Percentiles rank a stretch among this genome's conserved stretches.
phyloP scores from a whole-genome alignment of 768 basidiomycete species.

The Collybiopsis luxurians region DNA sequence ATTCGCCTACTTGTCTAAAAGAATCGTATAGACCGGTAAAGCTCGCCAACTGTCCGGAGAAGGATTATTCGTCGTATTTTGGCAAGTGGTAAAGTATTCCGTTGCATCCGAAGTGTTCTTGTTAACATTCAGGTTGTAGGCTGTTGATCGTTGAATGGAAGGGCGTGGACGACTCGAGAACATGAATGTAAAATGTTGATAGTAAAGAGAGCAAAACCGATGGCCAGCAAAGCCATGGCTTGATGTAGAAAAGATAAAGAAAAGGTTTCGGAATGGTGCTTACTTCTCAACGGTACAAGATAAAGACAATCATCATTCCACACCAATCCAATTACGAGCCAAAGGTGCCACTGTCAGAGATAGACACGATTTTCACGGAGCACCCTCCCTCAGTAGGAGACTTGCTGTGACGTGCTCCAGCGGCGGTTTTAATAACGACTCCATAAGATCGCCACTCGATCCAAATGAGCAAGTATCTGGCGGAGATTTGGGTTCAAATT shows the following conservation, averaged over 20 bases:
- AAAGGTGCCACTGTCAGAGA: too few species aligned
- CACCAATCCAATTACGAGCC: too few species aligned
- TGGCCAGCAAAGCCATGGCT: too few species aligned
- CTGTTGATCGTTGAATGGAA: constrained; percentile 63
- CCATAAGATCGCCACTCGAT: too few species aligned
- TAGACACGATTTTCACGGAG: too few species aligned
- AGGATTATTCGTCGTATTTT: constrained; percentile 65
- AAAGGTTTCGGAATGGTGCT: too few species aligned
- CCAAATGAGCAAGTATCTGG: constrained; percentile 10
- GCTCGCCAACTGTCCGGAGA: constrained; percentile 89
- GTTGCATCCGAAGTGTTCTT: constrained; percentile 62
- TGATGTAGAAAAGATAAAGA: too few species aligned
- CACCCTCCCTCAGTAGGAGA: too few species aligned
- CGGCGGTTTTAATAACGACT: too few species aligned
- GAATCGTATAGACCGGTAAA: constrained; percentile 74
- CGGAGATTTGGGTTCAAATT: constrained; percentile 14
- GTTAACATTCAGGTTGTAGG: constrained; percentile 81
- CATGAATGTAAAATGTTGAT: not conserved
- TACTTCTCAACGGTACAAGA: too few species aligned
- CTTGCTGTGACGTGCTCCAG: too few species aligned
- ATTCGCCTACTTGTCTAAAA: constrained; percentile 93
- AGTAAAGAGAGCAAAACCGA: not conserved
- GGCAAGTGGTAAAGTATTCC: constrained; percentile 61
- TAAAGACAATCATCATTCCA: too few species aligned
- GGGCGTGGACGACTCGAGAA: constrained; percentile 34